Evolutionary conservation across 1,139 yeast species (phyloP).

Genomic region (Suhomyces bokatorum): DNA sequence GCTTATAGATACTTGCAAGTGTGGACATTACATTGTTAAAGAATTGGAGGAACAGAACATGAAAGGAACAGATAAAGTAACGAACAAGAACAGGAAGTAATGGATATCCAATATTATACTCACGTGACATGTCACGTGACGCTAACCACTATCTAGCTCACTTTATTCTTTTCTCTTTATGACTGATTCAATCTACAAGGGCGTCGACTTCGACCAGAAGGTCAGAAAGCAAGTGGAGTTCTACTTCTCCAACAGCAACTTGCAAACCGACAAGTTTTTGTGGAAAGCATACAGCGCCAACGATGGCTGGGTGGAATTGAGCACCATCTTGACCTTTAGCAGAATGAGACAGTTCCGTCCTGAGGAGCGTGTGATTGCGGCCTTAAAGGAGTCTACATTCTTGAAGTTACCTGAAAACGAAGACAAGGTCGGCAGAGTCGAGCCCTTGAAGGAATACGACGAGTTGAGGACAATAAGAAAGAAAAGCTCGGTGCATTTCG

Average conservation of each 20-base stretch:
- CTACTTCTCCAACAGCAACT: slow-evolving; percentile 90
- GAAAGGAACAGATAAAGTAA: no score
- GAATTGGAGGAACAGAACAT: no score
- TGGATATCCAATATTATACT: no score
- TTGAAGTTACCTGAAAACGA: slow-evolving; percentile 81
- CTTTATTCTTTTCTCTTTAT: slow-evolving; percentile 17
- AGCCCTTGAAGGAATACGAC: slow-evolving; percentile 71
- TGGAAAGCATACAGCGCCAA: slow-evolving; percentile 85
- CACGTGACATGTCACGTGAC: no score
- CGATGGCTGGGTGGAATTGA: slow-evolving; percentile 94
- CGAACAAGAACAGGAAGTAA: no score
- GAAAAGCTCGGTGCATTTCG: slow-evolving; percentile 74
- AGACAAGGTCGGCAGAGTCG: slow-evolving; percentile 78
- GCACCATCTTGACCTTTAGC: slow-evolving; percentile 84
- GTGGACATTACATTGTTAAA: no score
- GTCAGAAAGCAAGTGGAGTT: slow-evolving; percentile 91
- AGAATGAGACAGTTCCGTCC: slow-evolving; percentile 97
- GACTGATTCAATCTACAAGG: slow-evolving; percentile 45
- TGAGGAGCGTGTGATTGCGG: slow-evolving; percentile 74
- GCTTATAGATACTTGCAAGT: no score
- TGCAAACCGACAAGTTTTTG: slow-evolving; percentile 86
- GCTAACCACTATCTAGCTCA: no score
- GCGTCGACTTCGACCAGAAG: slow-evolving; percentile 49
- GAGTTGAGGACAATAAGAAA: slow-evolving; percentile 70
- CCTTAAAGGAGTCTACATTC: slow-evolving; percentile 60